Evolutionary conservation across 345 rosid species (phyloP).

Genomic region (Mallotus nudiflorus): DNA sequence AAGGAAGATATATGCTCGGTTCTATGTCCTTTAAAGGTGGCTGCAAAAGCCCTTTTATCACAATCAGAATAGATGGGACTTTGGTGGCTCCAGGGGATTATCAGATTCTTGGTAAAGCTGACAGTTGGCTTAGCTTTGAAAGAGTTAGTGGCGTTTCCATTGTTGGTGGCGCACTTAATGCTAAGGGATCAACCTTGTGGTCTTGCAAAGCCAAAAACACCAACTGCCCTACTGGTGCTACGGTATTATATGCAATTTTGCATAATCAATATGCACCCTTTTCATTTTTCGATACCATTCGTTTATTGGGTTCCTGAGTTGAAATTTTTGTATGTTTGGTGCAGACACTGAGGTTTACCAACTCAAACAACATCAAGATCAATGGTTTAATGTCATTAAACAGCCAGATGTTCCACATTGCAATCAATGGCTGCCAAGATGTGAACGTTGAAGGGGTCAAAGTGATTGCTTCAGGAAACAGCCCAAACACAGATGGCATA

Average conservation of each 20-base stretch:
- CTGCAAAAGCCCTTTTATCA: slow-evolving; percentile 43
- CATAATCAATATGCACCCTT: not conserved
- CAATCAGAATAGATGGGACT: slow-evolving; percentile 46
- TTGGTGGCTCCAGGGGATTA: slow-evolving; percentile 51
- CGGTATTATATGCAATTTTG: slow-evolving; percentile 33
- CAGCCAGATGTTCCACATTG: slow-evolving; percentile 14
- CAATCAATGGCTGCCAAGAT: slow-evolving; percentile 7
- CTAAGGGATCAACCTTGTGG: slow-evolving; percentile 59
- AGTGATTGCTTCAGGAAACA: slow-evolving; percentile 10
- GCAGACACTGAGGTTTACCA: slow-evolving; percentile 19
- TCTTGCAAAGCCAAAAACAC: slow-evolving; percentile 42
- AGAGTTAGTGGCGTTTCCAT: slow-evolving; percentile 48
- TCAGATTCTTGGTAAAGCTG: slow-evolving; percentile 33
- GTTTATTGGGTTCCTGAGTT: not conserved
- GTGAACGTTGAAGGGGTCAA: not conserved
- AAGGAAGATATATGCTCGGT: slow-evolving; percentile 47
- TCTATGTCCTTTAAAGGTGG: slow-evolving; percentile 32
- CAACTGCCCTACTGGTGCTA: slow-evolving; percentile 54
- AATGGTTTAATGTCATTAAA: slow-evolving; percentile 10
- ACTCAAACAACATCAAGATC: slow-evolving; percentile 14
- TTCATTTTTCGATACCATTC: not conserved
- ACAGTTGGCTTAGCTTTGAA: slow-evolving; percentile 48
- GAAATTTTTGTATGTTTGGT: not conserved
- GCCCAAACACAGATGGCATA: slow-evolving; percentile 19
- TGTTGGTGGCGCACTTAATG: slow-evolving; percentile 53